Conservation (phyloP, 2,329 filamentous ascomycete species). For the Botryotinia globosa region DNA sequence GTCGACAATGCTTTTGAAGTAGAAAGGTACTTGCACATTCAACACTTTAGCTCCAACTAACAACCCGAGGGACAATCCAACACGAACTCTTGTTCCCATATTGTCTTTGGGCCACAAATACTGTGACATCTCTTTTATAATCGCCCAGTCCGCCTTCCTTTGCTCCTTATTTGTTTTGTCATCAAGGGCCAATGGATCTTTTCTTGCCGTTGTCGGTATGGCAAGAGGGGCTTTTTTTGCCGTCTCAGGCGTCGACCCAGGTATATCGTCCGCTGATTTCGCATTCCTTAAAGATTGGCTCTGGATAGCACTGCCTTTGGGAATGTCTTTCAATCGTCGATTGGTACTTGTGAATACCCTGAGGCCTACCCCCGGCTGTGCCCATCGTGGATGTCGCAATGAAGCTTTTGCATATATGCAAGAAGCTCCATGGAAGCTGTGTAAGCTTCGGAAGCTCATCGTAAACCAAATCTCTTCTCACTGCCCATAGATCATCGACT, state of each 20-base stretch:
- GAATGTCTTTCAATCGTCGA: slow-evolving; percentile 28
- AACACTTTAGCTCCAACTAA: slow-evolving; percentile 89
- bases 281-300: slow-evolving; percentile 28
- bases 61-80: slow-evolving; percentile 77
- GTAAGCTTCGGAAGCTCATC: slow-evolving; percentile 36
- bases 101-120: slow-evolving; percentile 96
- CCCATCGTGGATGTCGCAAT: slow-evolving; percentile 29
- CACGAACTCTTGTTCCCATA: slow-evolving; percentile 76
- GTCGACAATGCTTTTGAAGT: slow-evolving; percentile 98
- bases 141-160: slow-evolving; percentile 95
- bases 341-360: slow-evolving; percentile 37
- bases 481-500: slow-evolving; percentile 25
- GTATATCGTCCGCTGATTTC: slow-evolving; percentile 27
- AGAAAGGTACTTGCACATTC: slow-evolving; percentile 97
- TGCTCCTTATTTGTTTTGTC: slow-evolving; percentile 78
- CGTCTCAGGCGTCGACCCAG: slow-evolving; percentile 30
- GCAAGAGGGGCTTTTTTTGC: slow-evolving; percentile 28
- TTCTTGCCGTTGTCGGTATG: slow-evolving; percentile 29
- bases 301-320: slow-evolving; percentile 25
- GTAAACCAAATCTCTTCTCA: slow-evolving; percentile 19
- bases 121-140: slow-evolving; percentile 94
- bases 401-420: slow-evolving; percentile 33
- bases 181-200: slow-evolving; percentile 61
- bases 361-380: slow-evolving; percentile 26
- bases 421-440: slow-evolving; percentile 33